Percentiles rank a stretch among this genome's conserved stretches.
phyloP scores from a whole-genome alignment of 352 stramenopile species.

The Pythium angustatum region DNA sequence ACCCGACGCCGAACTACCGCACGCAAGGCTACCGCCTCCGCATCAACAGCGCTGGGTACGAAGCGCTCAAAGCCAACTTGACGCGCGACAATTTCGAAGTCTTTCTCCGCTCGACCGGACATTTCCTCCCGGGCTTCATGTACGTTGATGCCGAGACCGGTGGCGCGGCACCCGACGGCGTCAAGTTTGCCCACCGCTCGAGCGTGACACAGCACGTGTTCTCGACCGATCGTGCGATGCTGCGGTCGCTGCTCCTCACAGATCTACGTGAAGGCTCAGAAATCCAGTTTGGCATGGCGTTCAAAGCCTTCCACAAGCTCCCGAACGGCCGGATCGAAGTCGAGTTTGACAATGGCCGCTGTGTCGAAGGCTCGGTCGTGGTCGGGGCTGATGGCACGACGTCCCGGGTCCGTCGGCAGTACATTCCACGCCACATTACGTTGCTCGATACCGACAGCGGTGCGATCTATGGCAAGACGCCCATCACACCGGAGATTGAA shows the following conservation, averaged over 20 bases:
- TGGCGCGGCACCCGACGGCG: neutral
- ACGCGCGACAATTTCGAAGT: slow-evolving; percentile 54
- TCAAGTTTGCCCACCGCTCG: slow-evolving; percentile 9
- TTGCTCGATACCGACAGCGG: slow-evolving; percentile 66
- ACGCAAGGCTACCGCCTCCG: slow-evolving; percentile 61
- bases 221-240: slow-evolving; percentile 27
- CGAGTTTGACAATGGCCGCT: slow-evolving; percentile 54
- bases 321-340: slow-evolving; percentile 56
- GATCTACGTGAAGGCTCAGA: slow-evolving; percentile 53
- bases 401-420: slow-evolving; percentile 60
- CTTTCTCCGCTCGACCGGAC: slow-evolving; percentile 49
- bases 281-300: slow-evolving; percentile 58
- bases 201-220: slow-evolving; percentile 29
- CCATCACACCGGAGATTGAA: slow-evolving; percentile 55
- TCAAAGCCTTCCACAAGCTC: slow-evolving; percentile 45
- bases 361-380: slow-evolving; percentile 46
- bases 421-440: slow-evolving; percentile 42
- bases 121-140: slow-evolving; percentile 53
- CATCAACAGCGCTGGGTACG: slow-evolving; percentile 61
- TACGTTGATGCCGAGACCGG: slow-evolving; percentile 50
- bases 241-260: slow-evolving; percentile 39
- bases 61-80: slow-evolving; percentile 55
- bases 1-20: slow-evolving; percentile 61
- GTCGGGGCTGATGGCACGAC: slow-evolving; percentile 63
- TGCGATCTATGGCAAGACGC: slow-evolving; percentile 73